Conservation (phyloP, 2,329 filamentous ascomycete genomes). For the Monosporascus sp. region DNA sequence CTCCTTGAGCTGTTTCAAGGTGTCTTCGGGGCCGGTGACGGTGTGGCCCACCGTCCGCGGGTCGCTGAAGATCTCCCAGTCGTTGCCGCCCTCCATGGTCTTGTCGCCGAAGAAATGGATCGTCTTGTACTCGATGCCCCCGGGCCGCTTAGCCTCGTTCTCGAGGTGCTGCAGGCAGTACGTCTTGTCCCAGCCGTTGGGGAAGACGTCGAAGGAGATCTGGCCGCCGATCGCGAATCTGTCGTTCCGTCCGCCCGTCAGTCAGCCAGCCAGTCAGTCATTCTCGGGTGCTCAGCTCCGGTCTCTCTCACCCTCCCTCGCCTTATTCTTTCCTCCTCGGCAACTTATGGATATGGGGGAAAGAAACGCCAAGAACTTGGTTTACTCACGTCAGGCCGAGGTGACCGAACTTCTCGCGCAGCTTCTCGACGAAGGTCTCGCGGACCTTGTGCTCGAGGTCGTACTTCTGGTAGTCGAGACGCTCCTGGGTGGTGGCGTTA, state of each 20-base stretch:
- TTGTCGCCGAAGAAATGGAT: conserved; percentile 99
- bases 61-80: conserved; percentile 90
- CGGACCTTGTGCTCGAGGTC: conserved; percentile 75
- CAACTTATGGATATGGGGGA: too few species aligned
- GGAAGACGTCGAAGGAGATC: conserved; percentile 98
- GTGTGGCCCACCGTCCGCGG: conserved; percentile 77
- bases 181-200: conserved; percentile 95
- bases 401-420: conserved; percentile 78
- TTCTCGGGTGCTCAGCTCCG: too few species aligned
- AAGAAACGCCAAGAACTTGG: too few species aligned
- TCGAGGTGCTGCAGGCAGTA: conserved; percentile 90
- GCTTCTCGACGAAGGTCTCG: conserved; percentile 65
- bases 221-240: conserved; percentile 94
- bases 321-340: conserved; percentile 1
- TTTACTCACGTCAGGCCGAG: conserved; percentile 71
- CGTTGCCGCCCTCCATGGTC: conserved; percentile 84
- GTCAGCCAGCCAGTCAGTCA: too few species aligned
- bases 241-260: background rate
- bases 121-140: conserved; percentile 72
- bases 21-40: conserved; percentile 78
- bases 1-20: conserved; percentile 72
- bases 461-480: conserved; percentile 75
- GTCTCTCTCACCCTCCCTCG: too few species aligned
- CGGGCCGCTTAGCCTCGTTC: conserved; percentile 64
- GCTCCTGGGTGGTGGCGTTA: conserved; percentile 76